Base-by-base conservation (phyloP, 2,329 filamentous ascomycete species). In the Calonectria leucothoes region DNA sequence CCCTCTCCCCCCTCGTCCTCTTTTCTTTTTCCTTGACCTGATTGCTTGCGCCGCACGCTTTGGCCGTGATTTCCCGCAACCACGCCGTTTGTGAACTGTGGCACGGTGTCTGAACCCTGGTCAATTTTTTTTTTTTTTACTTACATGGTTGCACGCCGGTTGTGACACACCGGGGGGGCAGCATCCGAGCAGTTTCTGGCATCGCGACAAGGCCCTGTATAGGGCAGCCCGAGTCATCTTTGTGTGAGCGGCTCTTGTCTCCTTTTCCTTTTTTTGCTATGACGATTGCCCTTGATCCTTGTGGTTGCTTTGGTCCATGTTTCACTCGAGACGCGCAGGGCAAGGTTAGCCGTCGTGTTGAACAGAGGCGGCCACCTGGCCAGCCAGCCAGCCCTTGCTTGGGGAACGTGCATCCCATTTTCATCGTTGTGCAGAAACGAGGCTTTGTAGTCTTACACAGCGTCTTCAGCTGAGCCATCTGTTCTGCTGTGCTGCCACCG, bases 401-500 rank as follows among this genome's bases (percentile, higher is more conserved):
- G n/a, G n/a, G 23, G 14, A 39, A 37, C 35, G n/a, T n/a, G n/a
- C n/a, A 25, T 27, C 27, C 33, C 45, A 45, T 51, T 45, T 39
- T 48, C 45, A 14, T 27, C 7, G 17, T 55, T 29, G 69, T 33
- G 52, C 64, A 74, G 77, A 77, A 79, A 77, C 75, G 76, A 79
- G 78, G 78, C 72, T 51, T 73, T 74, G 51, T 66, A 52, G 72
- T 74, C 69, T 76, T 73, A 65, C 77, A 80, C 77, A 42, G 65
- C 75, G 39, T 70, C 68, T 72, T 73, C 72, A 71, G 72, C 68
- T 80, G 75, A 79, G 74, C 74, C 77, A 80, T 80, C 79, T 78
- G 35, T 51, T 23, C 71, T 74, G 71, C 37, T 67, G 77, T 76
- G 71, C 39, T 65, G 55, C 72, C 39, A 37, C 45, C n/a, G 55